Evolutionary conservation across 2,329 filamentous ascomycete genomes (phyloP).

Genomic region (Neocatenulostroma microsporum): DNA sequence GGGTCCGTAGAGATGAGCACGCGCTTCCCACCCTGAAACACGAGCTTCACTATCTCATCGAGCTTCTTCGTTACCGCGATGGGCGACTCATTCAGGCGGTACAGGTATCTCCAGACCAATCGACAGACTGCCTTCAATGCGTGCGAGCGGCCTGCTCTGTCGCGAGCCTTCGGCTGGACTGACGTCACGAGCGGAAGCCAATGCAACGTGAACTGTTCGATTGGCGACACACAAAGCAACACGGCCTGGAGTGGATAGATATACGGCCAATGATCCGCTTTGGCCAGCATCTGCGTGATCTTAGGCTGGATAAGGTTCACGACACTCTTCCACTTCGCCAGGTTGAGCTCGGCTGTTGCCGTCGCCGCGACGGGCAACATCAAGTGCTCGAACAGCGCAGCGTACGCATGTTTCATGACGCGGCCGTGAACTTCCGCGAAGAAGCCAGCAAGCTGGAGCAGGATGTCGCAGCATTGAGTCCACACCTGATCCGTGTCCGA

Average conservation of each 20-base stretch:
- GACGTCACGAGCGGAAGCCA: conserved; percentile 77
- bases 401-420: conserved; percentile 87
- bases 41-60: conserved; percentile 79
- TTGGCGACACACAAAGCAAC: conserved; percentile 77
- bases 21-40: conserved; percentile 72
- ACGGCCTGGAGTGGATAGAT: conserved; percentile 84
- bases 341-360: conserved; percentile 66
- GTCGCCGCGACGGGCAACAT: conserved; percentile 79
- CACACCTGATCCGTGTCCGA: conserved; percentile 66
- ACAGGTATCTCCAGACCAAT: conserved; percentile 89
- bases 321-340: conserved; percentile 80
- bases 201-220: conserved; percentile 73
- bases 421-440: conserved; percentile 82
- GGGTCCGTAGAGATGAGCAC: conserved; percentile 76
- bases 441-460: conserved; percentile 70
- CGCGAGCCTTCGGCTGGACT: conserved; percentile 74
- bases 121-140: conserved; percentile 86
- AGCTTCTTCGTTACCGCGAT: conserved; percentile 66
- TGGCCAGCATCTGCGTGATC: conserved; percentile 75
- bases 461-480: conserved; percentile 82
- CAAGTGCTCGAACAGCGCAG: conserved; percentile 79
- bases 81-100: conserved; percentile 60
- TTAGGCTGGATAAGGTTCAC: conserved; percentile 70
- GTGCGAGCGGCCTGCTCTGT: conserved; percentile 66
- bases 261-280: conserved; percentile 84